Evolutionary conservation across 2,329 filamentous ascomycete species (phyloP).

Genomic region (Aureobasidium uvarum): DNA sequence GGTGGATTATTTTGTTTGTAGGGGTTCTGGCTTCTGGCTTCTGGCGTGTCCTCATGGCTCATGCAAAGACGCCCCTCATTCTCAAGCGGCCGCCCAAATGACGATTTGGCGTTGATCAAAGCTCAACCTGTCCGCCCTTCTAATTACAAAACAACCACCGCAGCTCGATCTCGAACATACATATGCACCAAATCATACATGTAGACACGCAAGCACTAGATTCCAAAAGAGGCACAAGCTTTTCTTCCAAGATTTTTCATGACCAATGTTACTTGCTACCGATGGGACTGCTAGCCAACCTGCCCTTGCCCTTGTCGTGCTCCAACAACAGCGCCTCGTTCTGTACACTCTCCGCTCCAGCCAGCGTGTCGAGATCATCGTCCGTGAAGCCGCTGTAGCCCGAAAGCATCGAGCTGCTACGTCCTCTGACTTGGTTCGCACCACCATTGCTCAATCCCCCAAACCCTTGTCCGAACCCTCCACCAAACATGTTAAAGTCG

Average conservation of each 20-base stretch:
- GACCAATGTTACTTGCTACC: constrained; percentile 25
- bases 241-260: constrained; percentile 25
- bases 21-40: not conserved
- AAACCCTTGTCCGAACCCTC: constrained; percentile 24
- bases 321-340: constrained; percentile 25
- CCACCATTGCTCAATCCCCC: constrained; percentile 26
- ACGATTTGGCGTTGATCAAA: constrained; percentile 12
- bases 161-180: constrained; percentile 4
- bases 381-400: constrained; percentile 54
- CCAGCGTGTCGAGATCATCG: constrained; percentile 29
- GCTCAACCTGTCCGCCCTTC: constrained; percentile 1
- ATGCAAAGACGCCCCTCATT: constrained; percentile 11
- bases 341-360: constrained; percentile 15
- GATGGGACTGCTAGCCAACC: constrained; percentile 25
- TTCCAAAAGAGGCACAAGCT: not conserved
- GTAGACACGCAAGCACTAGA: constrained; percentile 1
- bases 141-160: constrained; percentile 6
- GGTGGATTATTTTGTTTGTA: constrained; percentile 21
- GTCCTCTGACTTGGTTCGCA: constrained; percentile 44
- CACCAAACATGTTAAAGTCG: constrained; percentile 29
- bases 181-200: not conserved
- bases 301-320: constrained; percentile 28
- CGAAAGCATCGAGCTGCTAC: constrained; percentile 54
- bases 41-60: constrained; percentile 13
- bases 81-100: constrained; percentile 11